Evolutionary conservation across 495 filamentous ascomycete species (phyloP), one percentile per base, ranked within the genome.

Genomic region (Jackrogersella multiformis): DNA sequence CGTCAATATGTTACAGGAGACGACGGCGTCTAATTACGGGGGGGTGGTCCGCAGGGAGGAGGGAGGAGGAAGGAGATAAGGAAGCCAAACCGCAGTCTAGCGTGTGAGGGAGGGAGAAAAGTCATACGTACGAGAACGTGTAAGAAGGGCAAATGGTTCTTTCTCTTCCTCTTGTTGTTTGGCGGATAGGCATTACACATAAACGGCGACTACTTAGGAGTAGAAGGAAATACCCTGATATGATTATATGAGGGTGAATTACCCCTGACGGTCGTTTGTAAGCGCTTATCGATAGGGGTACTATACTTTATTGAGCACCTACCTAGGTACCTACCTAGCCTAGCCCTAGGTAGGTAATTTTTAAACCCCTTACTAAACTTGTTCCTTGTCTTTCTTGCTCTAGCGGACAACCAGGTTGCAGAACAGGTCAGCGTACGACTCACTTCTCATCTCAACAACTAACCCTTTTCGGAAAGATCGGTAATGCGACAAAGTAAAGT

Each of bases 1-100:
- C 60, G 66, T 69, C 36, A 56, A 61, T 28, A 70, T 70, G 67
- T 57, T 61, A 69, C 67, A 65, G 45, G 54, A 53, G 52, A 57
- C 42, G 45, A 53, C 35, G 30, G 51, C 35, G 18, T 35, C 18
- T 65, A 61, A 58, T 60, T 46, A 65, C 61, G 39, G 61, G 61
- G 67, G 56, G 46, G 54, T 41, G 36, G 35, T 48, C 67, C 67
- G 67, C 16, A 45, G 51, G 28, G 52, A 56, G 52, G 7, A 26
- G 54, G 53, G 56, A 4, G 18, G 15, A 34, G 7, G 35, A 57
- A 57, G 56, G 9, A 34, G 15, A 34, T 20, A 53, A 36, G 32
- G 30, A 53, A 51, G 28, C 46, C 26, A 51, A 42, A 38, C 1
- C 21, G 20, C 8, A 21, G 20, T 26, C 26, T 46, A 46, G 42